Evolutionary conservation across 1,284 basidiomycete genomes (phyloP).

Genomic region (Rhodotorula sp.): DNA sequence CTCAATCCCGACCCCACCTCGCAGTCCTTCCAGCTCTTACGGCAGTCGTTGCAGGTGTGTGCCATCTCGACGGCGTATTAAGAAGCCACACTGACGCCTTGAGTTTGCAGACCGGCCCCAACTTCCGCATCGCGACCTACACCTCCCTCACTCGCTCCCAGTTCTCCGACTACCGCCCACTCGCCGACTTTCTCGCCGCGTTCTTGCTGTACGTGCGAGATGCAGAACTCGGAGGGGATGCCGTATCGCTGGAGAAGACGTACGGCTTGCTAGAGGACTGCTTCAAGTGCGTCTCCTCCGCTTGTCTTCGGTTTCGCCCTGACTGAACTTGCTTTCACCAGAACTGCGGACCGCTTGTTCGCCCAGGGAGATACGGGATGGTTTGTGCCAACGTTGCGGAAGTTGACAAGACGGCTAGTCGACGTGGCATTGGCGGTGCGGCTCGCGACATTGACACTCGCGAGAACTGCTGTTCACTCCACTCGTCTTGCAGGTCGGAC

Average conservation of each 20-base stretch:
- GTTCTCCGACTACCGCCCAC: conserved; percentile 26
- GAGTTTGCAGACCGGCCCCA: background rate
- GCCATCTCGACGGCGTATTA: rapidly evolving
- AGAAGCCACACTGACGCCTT: background rate
- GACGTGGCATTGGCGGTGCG: conserved; percentile 39
- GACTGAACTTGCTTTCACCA: conserved; percentile 3
- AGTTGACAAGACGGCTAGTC: conserved; percentile 34
- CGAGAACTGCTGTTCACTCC: background rate
- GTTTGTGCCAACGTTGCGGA: conserved; percentile 45
- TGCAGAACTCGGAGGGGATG: background rate
- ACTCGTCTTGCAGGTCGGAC: conserved; percentile 35
- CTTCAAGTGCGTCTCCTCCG: conserved; percentile 31
- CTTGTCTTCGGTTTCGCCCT: background rate
- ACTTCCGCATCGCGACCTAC: conserved; percentile 25
- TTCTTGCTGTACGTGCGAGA: conserved; percentile 40
- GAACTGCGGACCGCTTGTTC: conserved; percentile 45
- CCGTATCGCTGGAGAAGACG: conserved; percentile 1
- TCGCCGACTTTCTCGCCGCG: conserved; percentile 40
- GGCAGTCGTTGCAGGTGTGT: conserved; percentile 13
- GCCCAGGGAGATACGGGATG: conserved; percentile 46
- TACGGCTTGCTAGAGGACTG: conserved; percentile 36
- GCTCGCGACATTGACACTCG: background rate
- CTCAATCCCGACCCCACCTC: conserved; percentile 10
- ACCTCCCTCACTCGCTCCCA: conserved; percentile 26
- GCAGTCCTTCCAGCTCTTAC: conserved; percentile 1